Evolutionary conservation across 116 monocot genomes (phyloP).

Genomic region (Iris pallida): DNA sequence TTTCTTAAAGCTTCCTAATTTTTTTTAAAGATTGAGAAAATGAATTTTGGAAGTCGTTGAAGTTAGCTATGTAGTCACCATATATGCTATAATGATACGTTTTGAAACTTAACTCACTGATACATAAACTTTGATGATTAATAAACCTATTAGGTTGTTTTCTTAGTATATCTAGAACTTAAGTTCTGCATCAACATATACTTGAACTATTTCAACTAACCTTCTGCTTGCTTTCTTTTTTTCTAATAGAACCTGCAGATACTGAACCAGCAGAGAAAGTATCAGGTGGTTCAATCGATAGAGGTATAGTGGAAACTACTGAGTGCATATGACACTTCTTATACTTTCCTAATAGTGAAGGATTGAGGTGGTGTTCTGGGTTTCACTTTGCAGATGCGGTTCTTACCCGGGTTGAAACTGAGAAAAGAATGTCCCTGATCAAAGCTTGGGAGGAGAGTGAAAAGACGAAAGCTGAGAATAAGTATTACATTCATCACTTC

Average conservation of each 20-base stretch:
- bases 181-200: no score
- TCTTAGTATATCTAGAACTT: no score
- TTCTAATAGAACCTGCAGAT: constrained; percentile 7
- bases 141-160: no score
- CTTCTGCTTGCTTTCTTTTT: background rate
- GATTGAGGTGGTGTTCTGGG: background rate
- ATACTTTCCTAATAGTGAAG: background rate
- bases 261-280: constrained; percentile 2
- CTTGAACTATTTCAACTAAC: background rate
- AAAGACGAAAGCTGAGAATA: constrained; percentile 32
- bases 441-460: constrained; percentile 33
- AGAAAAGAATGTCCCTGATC: constrained; percentile 28
- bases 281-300: constrained; percentile 8
- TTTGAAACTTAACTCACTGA: no score
- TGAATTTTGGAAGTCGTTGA: no score
- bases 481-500: constrained; percentile 9
- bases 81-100: no score
- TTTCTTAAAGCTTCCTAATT: no score
- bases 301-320: constrained; percentile 3
- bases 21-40: no score
- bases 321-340: background rate
- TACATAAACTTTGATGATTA: no score
- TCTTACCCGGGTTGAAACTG: constrained; percentile 20
- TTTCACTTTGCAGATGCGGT: constrained; percentile 14
- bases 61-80: no score